Percentiles rank a stretch among this genome's conserved stretches.
Conservation (phyloP, 805 yeast species). For the Wickerhamiella parazyma region DNA sequence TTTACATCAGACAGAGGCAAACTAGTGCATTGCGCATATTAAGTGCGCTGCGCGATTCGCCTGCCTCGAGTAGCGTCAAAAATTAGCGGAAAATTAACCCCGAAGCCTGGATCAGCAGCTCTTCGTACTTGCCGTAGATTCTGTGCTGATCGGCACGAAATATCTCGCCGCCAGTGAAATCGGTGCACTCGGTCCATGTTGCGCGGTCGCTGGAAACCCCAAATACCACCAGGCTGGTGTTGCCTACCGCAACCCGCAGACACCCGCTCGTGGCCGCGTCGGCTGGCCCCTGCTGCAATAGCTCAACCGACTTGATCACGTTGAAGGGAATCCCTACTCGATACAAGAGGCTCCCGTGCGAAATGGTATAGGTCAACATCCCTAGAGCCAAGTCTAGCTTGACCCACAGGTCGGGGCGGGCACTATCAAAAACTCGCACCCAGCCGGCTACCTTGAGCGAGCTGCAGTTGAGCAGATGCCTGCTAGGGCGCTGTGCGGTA, state of each 20-base stretch:
- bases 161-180: constrained; percentile 7
- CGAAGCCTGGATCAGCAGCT: not conserved
- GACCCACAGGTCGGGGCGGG: not conserved
- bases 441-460: constrained; percentile 1
- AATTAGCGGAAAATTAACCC: not conserved
- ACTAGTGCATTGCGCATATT: no score
- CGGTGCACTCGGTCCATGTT: not conserved
- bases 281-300: not conserved
- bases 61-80: no score
- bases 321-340: not conserved
- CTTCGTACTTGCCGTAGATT: not conserved
- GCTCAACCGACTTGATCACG: not conserved
- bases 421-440: not conserved
- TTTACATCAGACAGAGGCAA: no score
- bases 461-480: not conserved
- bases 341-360: not conserved
- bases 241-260: not conserved
- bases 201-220: not conserved
- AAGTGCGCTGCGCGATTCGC: no score
- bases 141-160: not conserved
- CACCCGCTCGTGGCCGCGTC: not conserved
- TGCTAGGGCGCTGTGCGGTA: not conserved
- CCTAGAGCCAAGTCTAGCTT: not conserved
- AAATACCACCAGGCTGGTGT: not conserved
- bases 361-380: not conserved